Percentiles rank a stretch among this genome's conserved stretches.
phyloP scores from a whole-genome alignment of 1,139 yeast genomes.

The Debaryomycetaceae sp. region DNA sequence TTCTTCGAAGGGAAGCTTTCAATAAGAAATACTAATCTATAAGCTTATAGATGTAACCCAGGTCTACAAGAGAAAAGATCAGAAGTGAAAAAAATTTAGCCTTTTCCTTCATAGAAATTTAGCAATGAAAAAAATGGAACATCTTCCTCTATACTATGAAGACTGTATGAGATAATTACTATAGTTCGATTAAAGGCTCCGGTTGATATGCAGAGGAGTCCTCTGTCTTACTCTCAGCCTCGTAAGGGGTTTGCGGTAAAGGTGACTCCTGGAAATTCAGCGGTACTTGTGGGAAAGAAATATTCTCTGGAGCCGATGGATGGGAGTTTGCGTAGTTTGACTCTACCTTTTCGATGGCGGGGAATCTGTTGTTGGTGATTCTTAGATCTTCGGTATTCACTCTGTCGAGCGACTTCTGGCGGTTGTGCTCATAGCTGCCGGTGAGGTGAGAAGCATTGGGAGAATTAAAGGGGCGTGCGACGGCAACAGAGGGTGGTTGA shows the following conservation, averaged over 20 bases:
- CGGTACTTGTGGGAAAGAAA: background rate
- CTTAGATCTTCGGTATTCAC: constrained; percentile 11
- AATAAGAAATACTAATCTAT: constrained; percentile 2
- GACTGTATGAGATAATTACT: constrained; percentile 1
- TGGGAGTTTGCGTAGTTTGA: background rate
- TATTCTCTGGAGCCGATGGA: constrained; percentile 1
- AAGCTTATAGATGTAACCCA: background rate
- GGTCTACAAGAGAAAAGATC: background rate
- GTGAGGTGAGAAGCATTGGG: background rate
- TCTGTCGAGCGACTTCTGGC: background rate
- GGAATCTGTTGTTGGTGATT: constrained; percentile 17
- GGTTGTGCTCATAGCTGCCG: background rate
- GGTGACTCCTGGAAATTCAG: constrained; percentile 7
- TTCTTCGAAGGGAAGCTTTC: background rate
- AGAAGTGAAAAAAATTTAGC: background rate
- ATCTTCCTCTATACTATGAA: no score
- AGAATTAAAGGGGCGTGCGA: background rate
- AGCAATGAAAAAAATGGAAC: background rate
- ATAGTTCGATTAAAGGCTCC: constrained; percentile 38
- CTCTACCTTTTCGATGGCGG: constrained; percentile 17
- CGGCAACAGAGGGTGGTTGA: background rate
- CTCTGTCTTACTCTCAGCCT: constrained; percentile 4
- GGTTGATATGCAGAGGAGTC: constrained; percentile 20
- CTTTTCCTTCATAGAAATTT: background rate
- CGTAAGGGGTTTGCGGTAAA: background rate